Evolutionary conservation across 2,329 filamentous ascomycete species (phyloP).

Genomic region (Fusarium abutilonis): DNA sequence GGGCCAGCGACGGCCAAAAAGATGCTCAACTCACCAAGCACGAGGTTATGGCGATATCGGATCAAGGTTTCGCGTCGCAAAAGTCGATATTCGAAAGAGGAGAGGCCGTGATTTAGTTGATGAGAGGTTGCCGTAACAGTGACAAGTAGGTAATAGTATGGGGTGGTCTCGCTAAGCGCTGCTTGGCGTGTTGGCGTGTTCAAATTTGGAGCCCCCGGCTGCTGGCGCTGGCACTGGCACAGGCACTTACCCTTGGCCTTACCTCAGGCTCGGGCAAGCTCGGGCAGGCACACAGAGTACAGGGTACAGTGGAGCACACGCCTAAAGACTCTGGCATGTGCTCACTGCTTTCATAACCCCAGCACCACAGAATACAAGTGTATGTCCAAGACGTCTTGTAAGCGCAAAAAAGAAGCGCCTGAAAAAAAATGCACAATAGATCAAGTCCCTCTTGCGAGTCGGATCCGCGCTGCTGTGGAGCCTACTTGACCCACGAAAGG

Average conservation of each 20-base stretch:
- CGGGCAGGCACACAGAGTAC: constrained; percentile 36
- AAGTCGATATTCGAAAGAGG: constrained; percentile 38
- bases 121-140: constrained; percentile 45
- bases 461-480: constrained; percentile 41
- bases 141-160: constrained; percentile 26
- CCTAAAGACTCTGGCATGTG: constrained; percentile 46
- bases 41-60: constrained; percentile 42
- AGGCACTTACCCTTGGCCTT: constrained; percentile 5
- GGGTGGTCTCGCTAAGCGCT: constrained; percentile 49
- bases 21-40: constrained; percentile 42
- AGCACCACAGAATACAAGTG: constrained; percentile 34
- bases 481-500: constrained; percentile 46
- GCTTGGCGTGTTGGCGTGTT: constrained; percentile 48
- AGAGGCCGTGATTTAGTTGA: constrained; percentile 44
- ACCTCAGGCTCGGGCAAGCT: constrained; percentile 17
- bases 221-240: not conserved
- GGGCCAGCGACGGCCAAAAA: constrained; percentile 33
- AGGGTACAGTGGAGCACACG: constrained; percentile 47
- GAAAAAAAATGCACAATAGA: constrained; percentile 27
- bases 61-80: constrained; percentile 39
- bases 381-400: constrained; percentile 15
- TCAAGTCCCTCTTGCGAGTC: constrained; percentile 41
- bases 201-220: constrained; percentile 44
- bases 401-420: constrained; percentile 21
- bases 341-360: constrained; percentile 40